Base-by-base conservation (phyloP, 139 green algal genomes). In the Chlorella ohadii region DNA sequence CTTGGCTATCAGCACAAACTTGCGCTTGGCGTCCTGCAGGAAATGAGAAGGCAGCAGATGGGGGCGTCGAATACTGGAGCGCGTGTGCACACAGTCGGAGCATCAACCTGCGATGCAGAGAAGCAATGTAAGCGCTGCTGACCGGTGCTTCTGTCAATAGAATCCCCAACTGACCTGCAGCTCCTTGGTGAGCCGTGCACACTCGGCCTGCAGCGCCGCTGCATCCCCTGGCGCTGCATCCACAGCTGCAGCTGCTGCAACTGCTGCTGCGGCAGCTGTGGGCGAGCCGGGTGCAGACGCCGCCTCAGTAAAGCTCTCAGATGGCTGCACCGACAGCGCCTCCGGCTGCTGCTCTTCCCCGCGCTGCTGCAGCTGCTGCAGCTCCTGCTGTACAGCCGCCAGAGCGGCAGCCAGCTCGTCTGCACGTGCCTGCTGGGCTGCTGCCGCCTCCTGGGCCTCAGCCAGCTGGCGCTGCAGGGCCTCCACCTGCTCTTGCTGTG, bases 1-100 rank as follows among this genome's bases (percentile, higher is more conserved):
- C 79, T 85, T 88, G 12, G 84, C 85, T 39, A 86, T 70, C 47
- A 84, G 61, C 71, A 89, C 74, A 84, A 91, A 91, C 79, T 89
- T 91, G 64, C 79, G 79, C 82, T 91, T 91, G 44, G 85, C 74
- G 7, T 91, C 87, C 1, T 38, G 51, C 44, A 55, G 7, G 44
- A 6, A 11, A 16, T 6, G n/a, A n/a, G n/a, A n/a, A n/a, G n/a
- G n/a, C n/a, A n/a, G n/a, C n/a, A n/a, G n/a, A n/a, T n/a, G n/a
- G n/a, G n/a, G n/a, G n/a, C n/a, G n/a, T n/a, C n/a, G n/a, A n/a
- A n/a, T n/a, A n/a, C n/a, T n/a, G n/a, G n/a, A n/a, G n/a, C n/a
- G n/a, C n/a, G n/a, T n/a, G n/a, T n/a, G n/a, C n/a, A n/a, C n/a
- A n/a, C n/a, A n/a, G n/a, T n/a, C n/a, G n/a, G n/a, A n/a, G n/a